Conservation (phyloP, 495 filamentous ascomycete species). For the Apiosordaria backusii region DNA sequence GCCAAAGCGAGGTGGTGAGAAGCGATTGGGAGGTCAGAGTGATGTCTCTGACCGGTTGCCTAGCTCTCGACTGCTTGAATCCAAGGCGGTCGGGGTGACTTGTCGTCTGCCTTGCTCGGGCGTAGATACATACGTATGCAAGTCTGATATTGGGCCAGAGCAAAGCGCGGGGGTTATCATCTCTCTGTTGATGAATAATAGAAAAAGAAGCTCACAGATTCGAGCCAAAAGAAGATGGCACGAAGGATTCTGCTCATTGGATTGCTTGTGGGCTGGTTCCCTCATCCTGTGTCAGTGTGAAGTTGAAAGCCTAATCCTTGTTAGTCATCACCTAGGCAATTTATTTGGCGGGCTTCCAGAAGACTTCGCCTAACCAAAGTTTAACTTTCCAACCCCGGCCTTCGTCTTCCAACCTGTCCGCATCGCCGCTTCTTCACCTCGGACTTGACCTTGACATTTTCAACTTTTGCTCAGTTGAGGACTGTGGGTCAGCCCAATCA, state of each 20-base stretch:
- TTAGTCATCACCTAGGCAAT: not conserved
- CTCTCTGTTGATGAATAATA: not conserved
- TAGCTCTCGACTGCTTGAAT: not conserved
- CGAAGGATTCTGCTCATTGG: not conserved
- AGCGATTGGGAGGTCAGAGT: not conserved
- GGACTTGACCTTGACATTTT: not conserved
- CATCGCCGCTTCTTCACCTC: not conserved
- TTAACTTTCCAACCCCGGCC: not conserved
- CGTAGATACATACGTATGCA: not conserved
- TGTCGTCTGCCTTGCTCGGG: not conserved
- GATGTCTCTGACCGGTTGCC: not conserved
- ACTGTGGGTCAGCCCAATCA: not conserved
- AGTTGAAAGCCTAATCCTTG: not conserved
- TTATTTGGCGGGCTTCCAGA: not conserved
- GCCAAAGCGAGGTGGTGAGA: too few species aligned
- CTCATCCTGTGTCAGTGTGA: not conserved
- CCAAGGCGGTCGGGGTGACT: not conserved
- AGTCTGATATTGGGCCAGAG: not conserved
- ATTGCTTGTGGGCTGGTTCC: not conserved
- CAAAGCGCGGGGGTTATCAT: not conserved
- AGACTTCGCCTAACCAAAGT: not conserved
- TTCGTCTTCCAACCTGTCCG: not conserved
- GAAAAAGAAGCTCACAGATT: not conserved
- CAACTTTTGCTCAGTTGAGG: not conserved
- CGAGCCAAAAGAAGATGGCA: not conserved